phyloP scores from a whole-genome alignment of 2,329 filamentous ascomycete genomes.

The Aspergillus viridinutans region DNA sequence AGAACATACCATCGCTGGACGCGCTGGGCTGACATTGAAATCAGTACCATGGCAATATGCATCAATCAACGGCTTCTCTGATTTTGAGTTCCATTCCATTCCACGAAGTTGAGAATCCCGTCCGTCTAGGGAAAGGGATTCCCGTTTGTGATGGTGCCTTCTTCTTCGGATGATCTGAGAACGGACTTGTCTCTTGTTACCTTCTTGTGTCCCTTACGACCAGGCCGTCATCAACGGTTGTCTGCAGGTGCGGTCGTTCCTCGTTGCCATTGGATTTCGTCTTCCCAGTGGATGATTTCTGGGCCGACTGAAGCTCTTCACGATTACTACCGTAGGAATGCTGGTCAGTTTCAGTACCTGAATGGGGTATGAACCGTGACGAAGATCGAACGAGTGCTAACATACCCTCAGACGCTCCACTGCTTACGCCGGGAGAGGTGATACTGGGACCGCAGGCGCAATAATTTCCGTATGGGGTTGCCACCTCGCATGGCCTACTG shows the following conservation, averaged over 20 bases:
- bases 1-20: neutral
- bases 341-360: constrained; percentile 13
- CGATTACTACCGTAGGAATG: constrained; percentile 7
- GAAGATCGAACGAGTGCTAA: too few relatives aligned
- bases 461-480: constrained; percentile 24
- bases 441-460: constrained; percentile 9
- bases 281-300: constrained; percentile 7
- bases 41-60: too few relatives aligned
- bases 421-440: constrained; percentile 5
- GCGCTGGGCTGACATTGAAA: too few relatives aligned
- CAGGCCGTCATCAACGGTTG: constrained; percentile 21
- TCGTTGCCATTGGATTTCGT: constrained; percentile 27
- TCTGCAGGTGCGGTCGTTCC: constrained; percentile 9
- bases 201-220: constrained; percentile 15
- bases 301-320: constrained; percentile 7
- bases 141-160: constrained; percentile 7
- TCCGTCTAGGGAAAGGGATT: constrained; percentile 5
- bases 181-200: constrained; percentile 24
- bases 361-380: neutral
- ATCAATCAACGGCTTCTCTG: too few relatives aligned
- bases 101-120: constrained; percentile 6
- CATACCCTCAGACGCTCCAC: too few relatives aligned
- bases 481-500: constrained; percentile 20
- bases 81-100: neutral
- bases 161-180: constrained; percentile 13